Conservation (phyloP, 1,139 yeast genomes). For the Hanseniaspora uvarum region DNA sequence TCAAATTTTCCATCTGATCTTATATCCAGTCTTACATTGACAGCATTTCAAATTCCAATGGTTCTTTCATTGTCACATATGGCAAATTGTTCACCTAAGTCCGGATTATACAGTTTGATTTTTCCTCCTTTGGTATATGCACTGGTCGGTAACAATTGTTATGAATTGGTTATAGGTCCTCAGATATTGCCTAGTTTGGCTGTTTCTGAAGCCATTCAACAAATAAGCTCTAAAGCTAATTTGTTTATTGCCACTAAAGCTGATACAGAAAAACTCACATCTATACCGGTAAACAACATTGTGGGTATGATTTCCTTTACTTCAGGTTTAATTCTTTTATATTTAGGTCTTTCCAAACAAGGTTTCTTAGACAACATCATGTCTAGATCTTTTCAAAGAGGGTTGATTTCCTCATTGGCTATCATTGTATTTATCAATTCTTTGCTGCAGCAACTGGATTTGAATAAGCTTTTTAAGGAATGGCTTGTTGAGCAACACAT, state of each 20-base stretch:
- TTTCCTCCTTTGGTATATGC: conserved; percentile 76
- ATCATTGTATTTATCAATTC: conserved; percentile 79
- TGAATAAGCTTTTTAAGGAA: conserved; percentile 28
- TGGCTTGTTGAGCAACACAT: conserved; percentile 14
- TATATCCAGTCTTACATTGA: conserved; percentile 76
- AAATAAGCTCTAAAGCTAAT: not conserved
- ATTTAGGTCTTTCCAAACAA: conserved; percentile 70
- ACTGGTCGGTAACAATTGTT: conserved; percentile 84
- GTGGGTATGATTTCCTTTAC: conserved; percentile 66
- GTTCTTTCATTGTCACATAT: conserved; percentile 81
- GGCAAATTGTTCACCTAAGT: conserved; percentile 81
- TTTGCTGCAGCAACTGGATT: conserved; percentile 59
- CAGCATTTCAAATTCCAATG: conserved; percentile 85
- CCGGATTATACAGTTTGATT: conserved; percentile 74
- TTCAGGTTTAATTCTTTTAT: conserved; percentile 64
- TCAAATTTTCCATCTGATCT: conserved; percentile 58
- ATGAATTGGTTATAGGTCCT: conserved; percentile 85
- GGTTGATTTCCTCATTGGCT: conserved; percentile 91
- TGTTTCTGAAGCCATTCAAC: conserved; percentile 82
- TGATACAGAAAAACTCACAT: not conserved
- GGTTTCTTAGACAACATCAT: conserved; percentile 85
- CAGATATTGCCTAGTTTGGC: conserved; percentile 88
- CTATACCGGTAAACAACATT: conserved; percentile 34
- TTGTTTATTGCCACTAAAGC: not conserved
- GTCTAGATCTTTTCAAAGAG: conserved; percentile 71